Evolutionary conservation across 495 filamentous ascomycete species (phyloP).

Genomic region (Stereocaulon alpinum): DNA sequence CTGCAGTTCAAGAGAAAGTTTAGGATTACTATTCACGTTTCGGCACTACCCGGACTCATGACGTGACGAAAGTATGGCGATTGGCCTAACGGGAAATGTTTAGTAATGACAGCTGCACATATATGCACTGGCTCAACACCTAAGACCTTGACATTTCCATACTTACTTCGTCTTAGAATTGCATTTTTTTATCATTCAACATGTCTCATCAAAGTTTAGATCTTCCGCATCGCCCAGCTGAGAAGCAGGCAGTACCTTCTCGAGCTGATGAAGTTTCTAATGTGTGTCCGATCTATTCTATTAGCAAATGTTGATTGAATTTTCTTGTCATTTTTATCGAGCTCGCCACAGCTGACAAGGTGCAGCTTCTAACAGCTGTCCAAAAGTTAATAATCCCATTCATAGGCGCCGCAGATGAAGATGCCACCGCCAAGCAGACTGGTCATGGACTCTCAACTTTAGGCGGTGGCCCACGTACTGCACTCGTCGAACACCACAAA

Average conservation of each 20-base stretch:
- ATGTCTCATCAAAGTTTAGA: not conserved
- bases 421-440: slow-evolving; percentile 38
- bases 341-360: not conserved
- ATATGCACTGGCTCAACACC: not conserved
- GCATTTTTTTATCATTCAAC: not conserved
- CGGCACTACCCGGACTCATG: slow-evolving; percentile 7
- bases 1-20: not conserved
- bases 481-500: slow-evolving; percentile 57
- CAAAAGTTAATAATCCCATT: slow-evolving; percentile 69
- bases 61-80: slow-evolving; percentile 10
- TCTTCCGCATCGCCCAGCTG: slow-evolving; percentile 3
- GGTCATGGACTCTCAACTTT: slow-evolving; percentile 43
- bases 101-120: not conserved
- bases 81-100: not conserved
- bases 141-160: not conserved
- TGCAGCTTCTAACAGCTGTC: slow-evolving; percentile 56
- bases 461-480: slow-evolving; percentile 40
- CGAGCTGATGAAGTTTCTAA: slow-evolving; percentile 18
- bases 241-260: slow-evolving; percentile 13
- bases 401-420: slow-evolving; percentile 63
- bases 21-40: not conserved
- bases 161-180: not conserved
- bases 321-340: not conserved
- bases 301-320: not conserved
- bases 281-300: slow-evolving; percentile 4